Evolutionary conservation across 768 basidiomycete species (phyloP).

Genomic region (Polyporus arcularius): DNA sequence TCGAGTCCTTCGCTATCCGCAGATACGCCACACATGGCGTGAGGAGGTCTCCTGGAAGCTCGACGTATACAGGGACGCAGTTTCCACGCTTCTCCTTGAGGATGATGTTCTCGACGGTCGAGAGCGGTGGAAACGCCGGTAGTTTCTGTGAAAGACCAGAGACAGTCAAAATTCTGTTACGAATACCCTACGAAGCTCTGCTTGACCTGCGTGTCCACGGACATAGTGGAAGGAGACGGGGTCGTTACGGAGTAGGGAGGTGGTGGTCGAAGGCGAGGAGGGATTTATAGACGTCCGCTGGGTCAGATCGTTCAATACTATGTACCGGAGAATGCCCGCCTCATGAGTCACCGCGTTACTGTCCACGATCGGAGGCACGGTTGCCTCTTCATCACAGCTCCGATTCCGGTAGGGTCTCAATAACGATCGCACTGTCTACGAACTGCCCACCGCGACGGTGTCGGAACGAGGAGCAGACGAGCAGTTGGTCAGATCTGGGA

Average conservation of each 20-base stretch:
- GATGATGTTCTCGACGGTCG: constrained; percentile 76
- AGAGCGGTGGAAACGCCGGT: constrained; percentile 68
- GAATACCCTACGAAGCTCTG: background rate
- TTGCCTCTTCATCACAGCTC: constrained; percentile 4
- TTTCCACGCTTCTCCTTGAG: constrained; percentile 85
- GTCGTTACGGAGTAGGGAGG: background rate
- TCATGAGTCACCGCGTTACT: background rate
- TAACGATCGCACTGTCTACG: background rate
- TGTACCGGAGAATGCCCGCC: constrained; percentile 4
- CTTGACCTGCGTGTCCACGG: constrained; percentile 32
- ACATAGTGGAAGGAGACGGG: background rate
- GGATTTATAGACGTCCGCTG: background rate
- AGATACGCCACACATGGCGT: constrained; percentile 98
- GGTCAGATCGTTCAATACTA: background rate
- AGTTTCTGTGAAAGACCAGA: constrained; percentile 50
- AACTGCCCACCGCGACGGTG: background rate
- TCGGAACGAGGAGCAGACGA: background rate
- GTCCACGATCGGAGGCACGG: background rate
- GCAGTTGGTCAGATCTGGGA: constrained; percentile 5
- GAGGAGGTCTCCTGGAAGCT: constrained; percentile 92
- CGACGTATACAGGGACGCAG: constrained; percentile 89
- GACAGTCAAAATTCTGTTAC: background rate
- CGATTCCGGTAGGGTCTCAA: background rate
- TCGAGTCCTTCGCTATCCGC: constrained; percentile 86
- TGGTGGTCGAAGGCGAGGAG: background rate